Percentiles rank a stretch among this genome's conserved stretches.
Conservation (phyloP, 768 basidiomycete genomes). For the Tricholoma flavovirens region DNA sequence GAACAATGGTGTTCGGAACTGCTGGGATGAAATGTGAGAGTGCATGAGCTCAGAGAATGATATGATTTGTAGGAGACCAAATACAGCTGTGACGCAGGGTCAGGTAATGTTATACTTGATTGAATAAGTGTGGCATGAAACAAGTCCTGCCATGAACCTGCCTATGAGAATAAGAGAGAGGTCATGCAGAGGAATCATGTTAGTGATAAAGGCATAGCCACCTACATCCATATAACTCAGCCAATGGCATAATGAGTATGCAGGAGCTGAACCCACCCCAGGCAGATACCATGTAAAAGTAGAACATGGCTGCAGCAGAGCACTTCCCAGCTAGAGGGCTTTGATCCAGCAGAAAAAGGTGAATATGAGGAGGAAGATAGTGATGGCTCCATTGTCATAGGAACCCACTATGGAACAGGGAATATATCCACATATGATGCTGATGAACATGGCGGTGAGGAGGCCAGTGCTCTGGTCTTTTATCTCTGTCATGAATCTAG, state of each 20-base stretch:
- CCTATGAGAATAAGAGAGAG: conserved; percentile 96
- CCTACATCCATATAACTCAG: conserved; percentile 36
- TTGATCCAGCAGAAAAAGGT: conserved; percentile 98
- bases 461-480: conserved; percentile 95
- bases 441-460: conserved; percentile 97
- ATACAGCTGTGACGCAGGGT: conserved; percentile 57
- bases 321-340: conserved; percentile 90
- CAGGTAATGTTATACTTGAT: neutral
- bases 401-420: conserved; percentile 98
- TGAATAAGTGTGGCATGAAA: conserved; percentile 33
- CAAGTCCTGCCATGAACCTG: conserved; percentile 95
- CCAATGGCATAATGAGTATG: neutral
- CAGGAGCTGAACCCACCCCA: conserved; percentile 63
- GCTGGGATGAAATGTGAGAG: conserved; percentile 83
- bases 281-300: conserved; percentile 99
- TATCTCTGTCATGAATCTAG: conserved; percentile 94
- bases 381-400: conserved; percentile 99
- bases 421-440: conserved; percentile 96
- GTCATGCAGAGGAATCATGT: conserved; percentile 98
- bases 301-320: conserved; percentile 91
- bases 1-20: conserved; percentile 81
- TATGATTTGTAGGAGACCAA: conserved; percentile 93
- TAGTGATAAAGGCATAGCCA: conserved; percentile 99
- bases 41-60: conserved; percentile 89
- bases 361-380: conserved; percentile 99